These are phyloP conservation scores for Zychaea mexicana DNA, from an alignment of 371 early-diverging fungal species.

Conservation along the genomic window DNA sequence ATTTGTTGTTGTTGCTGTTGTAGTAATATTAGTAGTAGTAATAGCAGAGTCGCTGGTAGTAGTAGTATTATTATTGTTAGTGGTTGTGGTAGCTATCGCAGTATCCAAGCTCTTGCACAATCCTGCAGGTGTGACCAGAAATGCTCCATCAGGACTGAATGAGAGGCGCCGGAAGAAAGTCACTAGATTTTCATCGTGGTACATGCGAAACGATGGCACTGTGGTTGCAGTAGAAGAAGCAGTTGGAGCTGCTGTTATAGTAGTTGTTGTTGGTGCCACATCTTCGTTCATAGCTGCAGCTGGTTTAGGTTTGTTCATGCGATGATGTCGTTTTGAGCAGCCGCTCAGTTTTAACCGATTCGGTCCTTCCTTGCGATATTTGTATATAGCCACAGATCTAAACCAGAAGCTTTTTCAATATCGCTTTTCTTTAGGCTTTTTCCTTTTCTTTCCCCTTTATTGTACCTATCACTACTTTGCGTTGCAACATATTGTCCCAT, in stretches of 20 bases:
- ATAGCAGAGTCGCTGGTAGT: too few relatives aligned
- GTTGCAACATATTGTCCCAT: slow-evolving; percentile 85
- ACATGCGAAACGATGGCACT: slow-evolving; percentile 52
- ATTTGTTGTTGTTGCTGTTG: slow-evolving; percentile 9
- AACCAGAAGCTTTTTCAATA: not conserved
- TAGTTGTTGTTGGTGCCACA: slow-evolving; percentile 1
- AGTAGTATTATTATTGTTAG: not conserved
- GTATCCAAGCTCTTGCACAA: slow-evolving; percentile 36
- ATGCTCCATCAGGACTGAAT: slow-evolving; percentile 90
- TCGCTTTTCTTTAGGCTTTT: not conserved
- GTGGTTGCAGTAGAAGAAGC: slow-evolving; percentile 1
- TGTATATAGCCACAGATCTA: slow-evolving; percentile 57
- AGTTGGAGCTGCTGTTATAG: not conserved
- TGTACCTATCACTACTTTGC: slow-evolving; percentile 90
- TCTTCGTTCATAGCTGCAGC: slow-evolving; percentile 3
- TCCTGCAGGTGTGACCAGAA: slow-evolving; percentile 88
- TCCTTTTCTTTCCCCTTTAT: not conserved
- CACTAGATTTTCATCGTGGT: slow-evolving; percentile 86
- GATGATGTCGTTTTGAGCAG: slow-evolving; percentile 22
- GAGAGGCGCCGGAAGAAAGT: slow-evolving; percentile 91
- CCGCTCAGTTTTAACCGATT: slow-evolving; percentile 27
- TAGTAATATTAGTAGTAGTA: too few relatives aligned
- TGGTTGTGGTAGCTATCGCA: not conserved
- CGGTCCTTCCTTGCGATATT: slow-evolving; percentile 19
- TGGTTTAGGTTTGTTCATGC: slow-evolving; percentile 23